Evolutionary conservation across 2,329 filamentous ascomycete species (phyloP), one percentile per base, ranked within the genome.

Genomic region (Tolypocladium ophioglossoides): DNA sequence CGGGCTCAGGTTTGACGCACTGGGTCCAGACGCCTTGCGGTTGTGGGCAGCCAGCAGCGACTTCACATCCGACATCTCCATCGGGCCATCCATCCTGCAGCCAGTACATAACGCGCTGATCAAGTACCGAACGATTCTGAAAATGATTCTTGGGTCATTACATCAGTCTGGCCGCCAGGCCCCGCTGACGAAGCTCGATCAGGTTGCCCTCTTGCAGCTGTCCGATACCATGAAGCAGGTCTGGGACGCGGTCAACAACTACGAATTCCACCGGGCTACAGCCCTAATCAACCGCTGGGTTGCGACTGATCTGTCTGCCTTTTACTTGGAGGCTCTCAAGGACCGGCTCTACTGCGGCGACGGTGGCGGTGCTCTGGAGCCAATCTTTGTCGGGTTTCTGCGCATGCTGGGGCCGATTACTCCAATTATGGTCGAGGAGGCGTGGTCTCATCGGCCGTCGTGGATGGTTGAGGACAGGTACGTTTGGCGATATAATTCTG

Each of bases 291-390:
- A 91, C 69, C 81, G 82, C 58, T 96, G 91, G 85, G 78, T 95
- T 56, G 83, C 84, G 54, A 83, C 78, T 27, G 89, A 96, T 61
- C 78, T 99, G 27, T 96, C 91, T 0, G 86, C 92, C 0, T 95
- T 96, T 69, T 99, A 97, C 68, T 83, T 99, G 55, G 94, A 99
- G 70, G 84, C 88, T 0, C 78, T 91, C 62, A 99, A 99, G 70
- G 94, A 99, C 64, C 79, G 89, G 3, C 76, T 97, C 1, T 99
- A 99, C 73, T 94, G 91, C 48, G 89, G 87, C 34, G 81, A 85
- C 56, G 80, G 81, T 16, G 77, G 80, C 16, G 86, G 87, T 49
- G 75, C 80, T 5, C 71, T 88, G 50, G 78, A 82, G 59, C 76
- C 80, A 32, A 81, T 96, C 53, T 84, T 92, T 57, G 72, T 82